These are phyloP conservation scores for Zopfochytrium polystomum DNA, from an alignment of 371 early-diverging fungal genomes.

Conservation along the genomic window DNA sequence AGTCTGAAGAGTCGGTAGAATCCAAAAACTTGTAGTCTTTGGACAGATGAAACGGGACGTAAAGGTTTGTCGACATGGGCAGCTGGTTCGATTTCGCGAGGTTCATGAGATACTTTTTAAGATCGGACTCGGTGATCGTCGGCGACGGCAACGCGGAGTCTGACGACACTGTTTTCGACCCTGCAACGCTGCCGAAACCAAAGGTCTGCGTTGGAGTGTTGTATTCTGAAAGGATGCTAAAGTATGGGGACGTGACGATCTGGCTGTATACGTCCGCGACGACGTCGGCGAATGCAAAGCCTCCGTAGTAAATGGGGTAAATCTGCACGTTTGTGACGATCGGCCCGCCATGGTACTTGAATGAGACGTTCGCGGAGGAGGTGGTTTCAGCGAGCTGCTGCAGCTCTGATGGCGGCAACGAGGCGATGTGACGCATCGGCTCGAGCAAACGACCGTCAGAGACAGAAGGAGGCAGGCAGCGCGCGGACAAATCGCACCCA, in stretches of 20 bases:
- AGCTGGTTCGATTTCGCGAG: slow-evolving; percentile 6
- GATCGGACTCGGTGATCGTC: not conserved
- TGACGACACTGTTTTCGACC: slow-evolving; percentile 3
- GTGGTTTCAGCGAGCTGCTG: no score
- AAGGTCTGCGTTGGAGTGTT: slow-evolving; percentile 15
- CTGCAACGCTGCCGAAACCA: slow-evolving; percentile 5
- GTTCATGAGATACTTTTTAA: slow-evolving; percentile 3
- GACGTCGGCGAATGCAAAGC: not conserved
- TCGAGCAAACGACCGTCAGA: no score
- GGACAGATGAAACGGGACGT: slow-evolving; percentile 12
- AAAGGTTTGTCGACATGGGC: slow-evolving; percentile 4
- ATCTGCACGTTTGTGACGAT: slow-evolving; percentile 14
- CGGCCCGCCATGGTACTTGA: slow-evolving; percentile 17
- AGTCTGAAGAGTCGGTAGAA: no score
- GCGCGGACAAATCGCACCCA: no score
- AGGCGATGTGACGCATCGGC: no score
- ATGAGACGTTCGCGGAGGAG: no score
- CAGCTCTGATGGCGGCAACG: no score
- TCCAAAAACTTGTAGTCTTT: no score
- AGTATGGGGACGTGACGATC: slow-evolving; percentile 1
- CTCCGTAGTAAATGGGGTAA: slow-evolving; percentile 20
- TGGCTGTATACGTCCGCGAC: slow-evolving; percentile 1
- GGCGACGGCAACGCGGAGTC: not conserved
- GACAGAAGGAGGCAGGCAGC: no score
- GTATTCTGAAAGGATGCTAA: slow-evolving; percentile 11